Percentiles rank a stretch among this genome's conserved stretches.
Evolutionary conservation across 2,329 filamentous ascomycete species (phyloP).

Genomic region (Thelonectria discophora): DNA sequence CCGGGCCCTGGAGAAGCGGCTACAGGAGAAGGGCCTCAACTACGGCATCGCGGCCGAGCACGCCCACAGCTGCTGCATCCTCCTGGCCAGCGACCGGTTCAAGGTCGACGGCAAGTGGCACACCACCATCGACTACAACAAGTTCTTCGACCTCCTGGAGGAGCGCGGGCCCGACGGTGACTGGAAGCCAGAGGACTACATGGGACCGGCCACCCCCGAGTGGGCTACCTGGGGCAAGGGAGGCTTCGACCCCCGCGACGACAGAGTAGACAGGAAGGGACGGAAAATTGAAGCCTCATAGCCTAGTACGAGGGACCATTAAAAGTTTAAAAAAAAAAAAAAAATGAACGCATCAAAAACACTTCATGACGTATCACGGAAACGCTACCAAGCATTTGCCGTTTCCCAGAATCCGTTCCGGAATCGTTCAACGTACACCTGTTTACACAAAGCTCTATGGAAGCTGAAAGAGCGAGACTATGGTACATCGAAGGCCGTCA

Average conservation of each 20-base stretch:
- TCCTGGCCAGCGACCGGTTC: slow-evolving; percentile 87
- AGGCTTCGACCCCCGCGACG: slow-evolving; percentile 91
- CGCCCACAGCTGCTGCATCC: slow-evolving; percentile 90
- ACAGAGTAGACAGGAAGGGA: slow-evolving; percentile 87
- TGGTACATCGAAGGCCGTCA: slow-evolving; percentile 51
- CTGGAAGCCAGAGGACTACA: slow-evolving; percentile 91
- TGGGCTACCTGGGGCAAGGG: slow-evolving; percentile 97
- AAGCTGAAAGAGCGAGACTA: slow-evolving; percentile 50
- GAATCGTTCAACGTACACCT: slow-evolving; percentile 47
- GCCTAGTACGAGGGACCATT: slow-evolving; percentile 15
- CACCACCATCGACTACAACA: slow-evolving; percentile 88
- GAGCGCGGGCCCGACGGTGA: slow-evolving; percentile 69
- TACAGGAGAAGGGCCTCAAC: slow-evolving; percentile 73
- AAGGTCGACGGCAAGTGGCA: slow-evolving; percentile 82
- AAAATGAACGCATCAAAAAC: slow-evolving; percentile 24
- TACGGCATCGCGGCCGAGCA: slow-evolving; percentile 97
- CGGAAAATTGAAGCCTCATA: slow-evolving; percentile 62
- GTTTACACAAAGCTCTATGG: slow-evolving; percentile 55
- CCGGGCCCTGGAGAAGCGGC: slow-evolving; percentile 73
- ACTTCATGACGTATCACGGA: slow-evolving; percentile 44
- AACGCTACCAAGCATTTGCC: slow-evolving; percentile 44
- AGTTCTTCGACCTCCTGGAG: slow-evolving; percentile 87
- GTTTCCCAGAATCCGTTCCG: slow-evolving; percentile 45
- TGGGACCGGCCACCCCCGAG: slow-evolving; percentile 83
- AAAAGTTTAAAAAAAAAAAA: slow-evolving; percentile 19